Evolutionary conservation across 306 rosid species (phyloP).

Genomic region (Chamaecrista fasciculata): DNA sequence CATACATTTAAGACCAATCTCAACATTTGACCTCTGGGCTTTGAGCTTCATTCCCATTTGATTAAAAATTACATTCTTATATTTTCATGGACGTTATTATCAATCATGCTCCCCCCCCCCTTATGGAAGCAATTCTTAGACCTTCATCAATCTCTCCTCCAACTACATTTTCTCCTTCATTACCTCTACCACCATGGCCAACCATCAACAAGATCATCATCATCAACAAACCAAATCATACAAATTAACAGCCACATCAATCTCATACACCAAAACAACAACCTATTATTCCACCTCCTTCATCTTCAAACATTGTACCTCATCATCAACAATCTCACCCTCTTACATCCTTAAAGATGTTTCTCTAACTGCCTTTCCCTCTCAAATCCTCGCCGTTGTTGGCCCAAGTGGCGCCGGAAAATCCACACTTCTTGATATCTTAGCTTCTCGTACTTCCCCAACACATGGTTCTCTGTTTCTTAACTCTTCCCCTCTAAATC

Average conservation of each 20-base stretch:
- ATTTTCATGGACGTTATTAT: constrained; percentile 11
- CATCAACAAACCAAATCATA: constrained; percentile 42
- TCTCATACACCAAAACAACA: constrained; percentile 70
- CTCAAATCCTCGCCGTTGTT: constrained; percentile 79
- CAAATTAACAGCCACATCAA: constrained; percentile 64
- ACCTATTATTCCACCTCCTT: constrained; percentile 12
- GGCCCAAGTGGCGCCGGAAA: constrained; percentile 98
- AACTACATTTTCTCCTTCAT: background rate
- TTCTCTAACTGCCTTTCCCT: constrained; percentile 64
- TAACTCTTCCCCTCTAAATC: constrained; percentile 66
- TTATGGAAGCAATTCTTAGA: constrained; percentile 16
- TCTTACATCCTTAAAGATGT: constrained; percentile 65
- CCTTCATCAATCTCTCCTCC: constrained; percentile 15
- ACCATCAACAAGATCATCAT: constrained; percentile 27
- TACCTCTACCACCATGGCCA: constrained; percentile 43
- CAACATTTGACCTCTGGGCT: no score
- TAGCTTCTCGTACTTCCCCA: constrained; percentile 70
- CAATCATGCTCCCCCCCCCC: background rate
- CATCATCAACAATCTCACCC: constrained; percentile 42
- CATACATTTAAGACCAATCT: no score
- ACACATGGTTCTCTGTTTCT: constrained; percentile 59
- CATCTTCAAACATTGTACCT: constrained; percentile 48
- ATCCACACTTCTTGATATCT: constrained; percentile 87
- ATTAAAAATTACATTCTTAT: background rate
- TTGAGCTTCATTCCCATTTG: background rate